Evolutionary conservation across 352 stramenopile genomes (phyloP).

Genomic region (Blastocystis sp.): DNA sequence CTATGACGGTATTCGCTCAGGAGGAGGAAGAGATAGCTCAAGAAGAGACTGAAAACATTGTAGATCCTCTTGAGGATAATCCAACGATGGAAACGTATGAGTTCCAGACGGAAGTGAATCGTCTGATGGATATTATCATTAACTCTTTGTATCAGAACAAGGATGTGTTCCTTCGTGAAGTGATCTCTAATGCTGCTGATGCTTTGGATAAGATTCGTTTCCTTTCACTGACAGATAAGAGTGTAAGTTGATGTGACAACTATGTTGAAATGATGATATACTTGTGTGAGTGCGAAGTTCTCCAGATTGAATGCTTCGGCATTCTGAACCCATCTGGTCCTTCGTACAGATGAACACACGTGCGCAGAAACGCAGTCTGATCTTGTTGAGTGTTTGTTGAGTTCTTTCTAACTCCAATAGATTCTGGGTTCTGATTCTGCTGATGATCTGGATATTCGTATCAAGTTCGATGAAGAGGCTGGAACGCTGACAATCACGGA

Average conservation of each 20-base stretch:
- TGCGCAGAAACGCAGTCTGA: slow-evolving; percentile 10
- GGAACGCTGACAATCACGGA: slow-evolving; percentile 94
- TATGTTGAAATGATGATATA: neutral
- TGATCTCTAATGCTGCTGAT: slow-evolving; percentile 97
- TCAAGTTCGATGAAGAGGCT: slow-evolving; percentile 86
- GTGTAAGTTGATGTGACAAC: neutral
- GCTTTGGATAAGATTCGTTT: too few species aligned
- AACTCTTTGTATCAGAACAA: slow-evolving; percentile 92
- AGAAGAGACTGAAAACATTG: neutral
- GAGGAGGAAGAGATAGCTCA: neutral
- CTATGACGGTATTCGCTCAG: neutral
- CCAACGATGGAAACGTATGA: slow-evolving; percentile 74
- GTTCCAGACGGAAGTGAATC: slow-evolving; percentile 90
- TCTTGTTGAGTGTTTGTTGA: neutral
- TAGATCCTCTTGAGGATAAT: neutral
- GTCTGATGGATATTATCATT: slow-evolving; percentile 99
- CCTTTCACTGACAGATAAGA: slow-evolving; percentile 82
- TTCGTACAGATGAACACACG: neutral
- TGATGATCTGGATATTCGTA: slow-evolving; percentile 87
- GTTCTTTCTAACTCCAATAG: neutral
- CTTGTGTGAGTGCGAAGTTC: neutral
- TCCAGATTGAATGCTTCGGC: slow-evolving; percentile 64
- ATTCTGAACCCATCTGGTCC: slow-evolving; percentile 66
- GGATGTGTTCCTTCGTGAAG: slow-evolving; percentile 95
- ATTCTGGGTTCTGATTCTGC: slow-evolving; percentile 60